Evolutionary conservation across 441 rosid species (phyloP), one percentile per base, ranked within the genome.

Genomic region (Pelargonium cotyledonis): DNA sequence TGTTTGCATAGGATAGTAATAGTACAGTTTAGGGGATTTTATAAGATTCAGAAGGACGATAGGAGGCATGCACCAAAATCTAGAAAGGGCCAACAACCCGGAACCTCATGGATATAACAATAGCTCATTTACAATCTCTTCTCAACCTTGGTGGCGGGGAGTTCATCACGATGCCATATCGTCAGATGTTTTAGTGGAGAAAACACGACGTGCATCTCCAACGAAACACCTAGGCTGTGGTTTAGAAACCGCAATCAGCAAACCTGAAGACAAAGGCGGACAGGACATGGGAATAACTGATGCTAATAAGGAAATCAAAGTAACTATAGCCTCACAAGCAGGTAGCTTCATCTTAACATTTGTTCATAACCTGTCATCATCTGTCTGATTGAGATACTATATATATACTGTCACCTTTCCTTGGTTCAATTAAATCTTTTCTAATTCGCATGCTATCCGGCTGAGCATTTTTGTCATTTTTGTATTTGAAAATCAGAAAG

Each of bases 141-240:
- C 77, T 40, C 78, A 79, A 73, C 76, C 81, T 57, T 77, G 84
- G 83, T 79, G 78, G 80, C 65, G 62, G 64, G 72, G 64, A 51
- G 49, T 66, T 1, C 68, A 65, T 19, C 77, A 57, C 23, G 65
- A 74, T 15, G 64, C 69, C 19, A 6, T 66, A 29, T 43, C 70
- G 31, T 15, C 29, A 5, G 72, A 73, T 40, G 47, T 43, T 49
- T 65, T 71, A 40, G 67, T 67, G 55, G 77, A 57, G 73, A 71
- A 65, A 65, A 69, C 8, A 12, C 46, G 8, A 40, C 74, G 38
- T 51, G 68, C 44, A 14, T 72, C 78, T 64, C 23, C 58, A 0
- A 4, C 35, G 5, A 70, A 75, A 41, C 53, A 65, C 65, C 51
- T 44, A 23, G 67, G 65, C 1, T 8, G 26, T 43, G 64, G 69